Evolutionary conservation across 2,329 filamentous ascomycete species (phyloP).

Genomic region (Trichoderma harzianum): DNA sequence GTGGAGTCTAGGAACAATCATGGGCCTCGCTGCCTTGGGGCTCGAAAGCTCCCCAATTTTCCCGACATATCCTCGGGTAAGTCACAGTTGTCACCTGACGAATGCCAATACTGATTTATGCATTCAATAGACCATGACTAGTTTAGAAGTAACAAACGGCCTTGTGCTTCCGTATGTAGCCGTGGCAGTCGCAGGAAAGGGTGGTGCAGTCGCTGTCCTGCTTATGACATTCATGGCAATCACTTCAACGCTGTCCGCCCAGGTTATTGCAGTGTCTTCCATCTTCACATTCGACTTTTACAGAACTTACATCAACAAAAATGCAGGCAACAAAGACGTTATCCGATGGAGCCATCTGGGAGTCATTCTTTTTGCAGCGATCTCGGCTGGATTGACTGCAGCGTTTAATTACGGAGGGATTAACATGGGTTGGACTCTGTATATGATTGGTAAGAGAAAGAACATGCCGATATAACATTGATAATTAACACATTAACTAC

Average conservation of each 20-base stretch:
- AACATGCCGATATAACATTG: no score
- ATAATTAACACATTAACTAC: not conserved
- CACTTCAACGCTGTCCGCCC: not conserved
- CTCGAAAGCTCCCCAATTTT: not conserved
- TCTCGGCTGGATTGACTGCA: not conserved
- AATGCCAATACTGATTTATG: not conserved
- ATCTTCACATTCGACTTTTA: slow-evolving; percentile 14
- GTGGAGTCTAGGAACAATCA: not conserved
- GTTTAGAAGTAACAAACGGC: not conserved
- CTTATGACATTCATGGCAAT: slow-evolving; percentile 6
- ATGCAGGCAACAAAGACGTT: slow-evolving; percentile 2
- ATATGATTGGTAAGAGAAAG: slow-evolving; percentile 4
- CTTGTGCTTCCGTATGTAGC: slow-evolving; percentile 7
- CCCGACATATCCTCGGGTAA: slow-evolving; percentile 6
- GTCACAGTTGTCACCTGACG: not conserved
- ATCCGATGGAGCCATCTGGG: slow-evolving; percentile 4
- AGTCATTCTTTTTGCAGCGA: not conserved
- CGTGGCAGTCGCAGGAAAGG: slow-evolving; percentile 4
- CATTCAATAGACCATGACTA: not conserved
- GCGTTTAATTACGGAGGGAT: slow-evolving; percentile 1
- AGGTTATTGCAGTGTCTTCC: not conserved
- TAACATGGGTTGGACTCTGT: slow-evolving; percentile 1
- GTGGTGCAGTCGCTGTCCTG: not conserved
- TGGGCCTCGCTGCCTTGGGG: slow-evolving; percentile 7
- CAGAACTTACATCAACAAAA: not conserved